Base-by-base conservation (phyloP, 1,284 basidiomycete genomes). In the Malassezia restricta region DNA sequence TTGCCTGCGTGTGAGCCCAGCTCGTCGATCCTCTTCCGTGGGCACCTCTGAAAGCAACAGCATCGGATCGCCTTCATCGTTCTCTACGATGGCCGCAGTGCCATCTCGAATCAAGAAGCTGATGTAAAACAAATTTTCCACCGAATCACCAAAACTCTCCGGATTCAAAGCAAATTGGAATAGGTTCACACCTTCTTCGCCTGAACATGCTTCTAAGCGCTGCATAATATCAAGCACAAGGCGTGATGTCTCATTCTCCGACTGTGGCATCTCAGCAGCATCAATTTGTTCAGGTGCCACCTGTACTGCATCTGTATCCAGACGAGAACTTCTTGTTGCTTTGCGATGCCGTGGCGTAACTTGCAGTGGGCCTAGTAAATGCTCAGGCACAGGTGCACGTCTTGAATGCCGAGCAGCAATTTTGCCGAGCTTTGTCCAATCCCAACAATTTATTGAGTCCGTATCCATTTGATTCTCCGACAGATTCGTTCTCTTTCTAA, bases 91-190 rank as follows among this genome's bases (percentile, higher is more conserved):
- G 5, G 60, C 81, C 43, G 83, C 86, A 65, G 81, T 82, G 11
- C 84, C 86, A 62, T 92, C 87, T 41, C 85, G 79, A 44, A 94
- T 84, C 47, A 91, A 77, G 74, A 94, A 94, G 0, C 88, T 89
- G 1, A 92, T 78, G 65, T 92, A 87, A 72, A 94, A 94, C 17
- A 92, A 77, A 68, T 94, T 94, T 74, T 94, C 89, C 17, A 94
- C 86, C 0, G 87, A 87, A 71, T 94, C 89, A 0, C 83, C 83
- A 66, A 88, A 94, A 62, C 87, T 84, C 31, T 82, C 74, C 6
- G 89, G 89, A 65, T 94, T 90, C 56, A 91, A 77, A 43, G 90
- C 79, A 65, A 94, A 86, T 56, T 77, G 75, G 77, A 92, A 91
- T 73, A 92, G 65, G 70, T 89, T 87, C 44, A 86, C 78, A 6